Base-by-base conservation (phyloP, 2,329 filamentous ascomycete genomes). In the Scleromitrula shiraiana region DNA sequence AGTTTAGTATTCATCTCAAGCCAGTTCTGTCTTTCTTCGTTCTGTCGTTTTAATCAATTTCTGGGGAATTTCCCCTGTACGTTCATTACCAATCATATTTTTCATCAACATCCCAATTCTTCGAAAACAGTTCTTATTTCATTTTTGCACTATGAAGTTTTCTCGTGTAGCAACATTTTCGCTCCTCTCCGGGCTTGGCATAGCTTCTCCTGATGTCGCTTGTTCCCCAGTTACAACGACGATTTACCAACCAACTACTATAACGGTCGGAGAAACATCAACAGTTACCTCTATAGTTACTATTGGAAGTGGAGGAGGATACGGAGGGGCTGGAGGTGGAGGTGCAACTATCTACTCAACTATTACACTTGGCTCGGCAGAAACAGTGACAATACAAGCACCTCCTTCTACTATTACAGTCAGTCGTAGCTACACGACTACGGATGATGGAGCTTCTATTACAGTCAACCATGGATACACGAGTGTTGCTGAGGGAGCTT, bases 211-310 rank as follows among this genome's bases (percentile, higher is more conserved):
- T 12, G 26, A 41, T 46, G 29, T 20, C 14, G 19, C 27, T 24
- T 46, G 43, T 20, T 41, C 43, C 10, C 35, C 35, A 10, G n/a
- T 46, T 3, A 46, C 43, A n/a, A 33, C 35, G n/a, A 46, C 43
- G 15, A 40, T 46, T 24, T 46, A 40, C 10, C 43, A 46, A 5
- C 43, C 43, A 7, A 46, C 24, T 22, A 41, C 35, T 19, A 24
- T 41, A 24, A 46, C 43, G 40, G 19, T 46, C 12, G 23, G 9
- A 23, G 43, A 30, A 20, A 3, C 26, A 7, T 40, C 35, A 2
- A n/a, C 29, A 4, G 7, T 32, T 6, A 41, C 43, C 5, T 40
- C 43, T 24, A 41, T 27, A 12, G 20, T 46, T 8, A 46, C 35
- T 14, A 7, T 46, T 10, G 43, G 32, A 7, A 17, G n/a, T 26